Conservation (phyloP, 2,329 filamentous ascomycete genomes). For the Orbilia ellipsospora region DNA sequence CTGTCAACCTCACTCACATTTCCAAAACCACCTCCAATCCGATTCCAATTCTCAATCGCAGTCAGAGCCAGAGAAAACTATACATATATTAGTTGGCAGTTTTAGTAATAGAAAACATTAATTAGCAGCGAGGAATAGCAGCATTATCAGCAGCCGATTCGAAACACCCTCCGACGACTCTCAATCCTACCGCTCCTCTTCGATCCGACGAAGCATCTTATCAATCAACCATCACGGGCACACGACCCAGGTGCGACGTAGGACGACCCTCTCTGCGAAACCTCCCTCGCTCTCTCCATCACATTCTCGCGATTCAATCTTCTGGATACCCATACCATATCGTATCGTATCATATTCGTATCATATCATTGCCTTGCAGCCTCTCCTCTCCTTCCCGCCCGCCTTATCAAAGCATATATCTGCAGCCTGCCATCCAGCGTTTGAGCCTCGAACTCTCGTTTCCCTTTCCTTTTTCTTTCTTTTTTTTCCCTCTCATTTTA, state of each 20-base stretch:
- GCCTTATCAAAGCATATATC: constrained; percentile 17
- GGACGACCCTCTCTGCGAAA: constrained; percentile 22
- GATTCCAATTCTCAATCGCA: no score
- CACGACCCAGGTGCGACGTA: constrained; percentile 46
- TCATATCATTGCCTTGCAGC: background rate
- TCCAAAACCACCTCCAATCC: no score
- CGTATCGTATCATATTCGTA: constrained; percentile 1
- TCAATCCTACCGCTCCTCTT: background rate
- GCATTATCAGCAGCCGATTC: background rate
- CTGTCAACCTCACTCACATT: constrained; percentile 4
- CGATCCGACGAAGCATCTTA: no score
- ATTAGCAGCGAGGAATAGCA: no score
- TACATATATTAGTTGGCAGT: no score
- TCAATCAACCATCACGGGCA: constrained; percentile 26
- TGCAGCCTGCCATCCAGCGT: constrained; percentile 33
- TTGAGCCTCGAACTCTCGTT: constrained; percentile 33
- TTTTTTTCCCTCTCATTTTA: background rate
- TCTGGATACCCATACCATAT: background rate
- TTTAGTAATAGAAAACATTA: no score
- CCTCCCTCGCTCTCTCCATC: background rate
- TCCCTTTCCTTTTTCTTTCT: constrained; percentile 10
- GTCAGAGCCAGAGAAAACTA: no score
- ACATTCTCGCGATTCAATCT: background rate
- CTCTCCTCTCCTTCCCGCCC: background rate
- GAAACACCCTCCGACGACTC: constrained; percentile 4